Base-by-base conservation (phyloP, 129 eudicot species). In the Artemisia argyi region DNA sequence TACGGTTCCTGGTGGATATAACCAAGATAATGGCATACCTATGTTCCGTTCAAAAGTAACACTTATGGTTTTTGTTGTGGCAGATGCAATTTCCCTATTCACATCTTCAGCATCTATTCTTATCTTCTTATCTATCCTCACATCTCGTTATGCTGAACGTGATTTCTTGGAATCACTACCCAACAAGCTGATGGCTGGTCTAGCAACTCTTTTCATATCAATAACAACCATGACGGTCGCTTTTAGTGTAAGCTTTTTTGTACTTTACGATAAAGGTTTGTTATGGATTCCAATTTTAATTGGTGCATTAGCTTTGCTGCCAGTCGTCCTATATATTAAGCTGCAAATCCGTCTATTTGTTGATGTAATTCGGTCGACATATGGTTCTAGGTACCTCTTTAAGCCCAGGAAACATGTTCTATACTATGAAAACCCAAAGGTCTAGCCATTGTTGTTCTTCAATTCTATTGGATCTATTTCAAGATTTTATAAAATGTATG, bases 1-100 rank as follows among this genome's bases (percentile, higher is more conserved):
- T 39, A 39, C 46, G 1, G 2, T 39, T 39, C 46, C 46, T 39
- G 46, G 46, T 39, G 46, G 46, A 39, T 39, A 39, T 39, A 39
- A 39, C 46, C 10, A 39, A 39, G 46, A 39, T 39, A 39, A 24
- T n/a, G 82, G 82, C 12, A 7, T 18, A 20, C 76, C 76, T 17
- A 17, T 54, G 0, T 71, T 78, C 11, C 39, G 16, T 4, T 26
- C 30, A 3, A 61, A 72, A 24, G 55, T 17, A 60, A 32, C 51
- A 12, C 73, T 72, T 32, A 32, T 79, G 10, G 56, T 28, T 39
- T 79, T 79, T 9, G 79, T 76, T 8, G 53, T 79, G n/a, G 66
- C 83, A 10, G 75, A 73, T 50, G 79, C 83, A n/a, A 66, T 79
- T 2, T 79, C 83, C n/a, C 58, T 72, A 1, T 60, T 72, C 14